These are phyloP conservation scores for Angomonas ambiguus DNA, from an alignment of 208 protist species.

Conservation along the genomic window DNA sequence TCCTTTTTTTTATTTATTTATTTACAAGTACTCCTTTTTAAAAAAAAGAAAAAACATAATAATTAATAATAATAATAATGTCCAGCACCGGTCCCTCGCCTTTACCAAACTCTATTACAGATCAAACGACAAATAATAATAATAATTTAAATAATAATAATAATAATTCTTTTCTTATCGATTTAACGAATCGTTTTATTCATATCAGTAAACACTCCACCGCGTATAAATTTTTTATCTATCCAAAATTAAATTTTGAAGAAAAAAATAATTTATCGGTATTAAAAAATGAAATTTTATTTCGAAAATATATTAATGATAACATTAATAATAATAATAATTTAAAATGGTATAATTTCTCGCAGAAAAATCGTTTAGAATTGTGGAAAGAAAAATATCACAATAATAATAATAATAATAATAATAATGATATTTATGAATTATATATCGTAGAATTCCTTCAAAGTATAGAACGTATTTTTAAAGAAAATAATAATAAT, in stretches of 20 bases:
- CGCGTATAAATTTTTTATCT: neutral
- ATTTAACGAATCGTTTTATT: neutral
- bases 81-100: too few species aligned
- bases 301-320: neutral
- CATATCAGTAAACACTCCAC: neutral
- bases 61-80: constrained; percentile 4
- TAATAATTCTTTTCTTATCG: neutral
- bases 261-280: neutral
- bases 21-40: too few species aligned
- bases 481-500: neutral
- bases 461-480: neutral
- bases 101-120: too few species aligned
- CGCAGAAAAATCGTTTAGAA: neutral
- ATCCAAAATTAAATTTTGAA: neutral
- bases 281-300: neutral
- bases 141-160: too few species aligned
- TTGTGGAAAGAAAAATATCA: neutral
- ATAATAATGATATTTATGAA: neutral
- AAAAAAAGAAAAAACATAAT: neutral
- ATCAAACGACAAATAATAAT: too few species aligned
- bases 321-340: neutral
- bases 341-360: neutral
- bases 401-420: constrained; percentile 3
- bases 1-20: too few species aligned
- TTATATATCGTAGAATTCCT: neutral